Evolutionary conservation across 305 asterid genomes (phyloP).

Genomic region (Lippia alba): DNA sequence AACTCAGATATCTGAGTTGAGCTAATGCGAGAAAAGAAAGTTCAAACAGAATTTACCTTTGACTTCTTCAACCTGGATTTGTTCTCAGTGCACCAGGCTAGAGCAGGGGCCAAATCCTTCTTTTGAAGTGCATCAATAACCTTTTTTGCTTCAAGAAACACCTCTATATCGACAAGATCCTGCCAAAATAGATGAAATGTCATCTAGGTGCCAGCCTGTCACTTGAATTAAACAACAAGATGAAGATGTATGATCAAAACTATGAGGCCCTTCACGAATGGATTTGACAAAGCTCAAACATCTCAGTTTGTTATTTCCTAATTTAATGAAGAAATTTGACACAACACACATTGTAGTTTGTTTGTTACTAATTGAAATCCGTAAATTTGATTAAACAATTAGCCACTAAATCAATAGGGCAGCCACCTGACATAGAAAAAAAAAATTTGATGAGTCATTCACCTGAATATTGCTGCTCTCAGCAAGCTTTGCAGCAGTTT

Average conservation of each 20-base stretch:
- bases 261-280: slow-evolving; percentile 16
- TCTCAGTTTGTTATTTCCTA: slow-evolving; percentile 20
- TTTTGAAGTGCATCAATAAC: slow-evolving; percentile 90
- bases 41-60: slow-evolving; percentile 56
- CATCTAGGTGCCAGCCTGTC: slow-evolving; percentile 27
- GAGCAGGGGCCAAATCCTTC: slow-evolving; percentile 91
- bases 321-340: not conserved
- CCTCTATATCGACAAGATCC: slow-evolving; percentile 96
- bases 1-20: slow-evolving; percentile 5
- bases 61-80: slow-evolving; percentile 93
- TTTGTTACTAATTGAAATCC: not conserved
- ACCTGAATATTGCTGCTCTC: slow-evolving; percentile 89
- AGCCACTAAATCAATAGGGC: not conserved
- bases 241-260: slow-evolving; percentile 14
- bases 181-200: slow-evolving; percentile 41
- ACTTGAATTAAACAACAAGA: slow-evolving; percentile 20
- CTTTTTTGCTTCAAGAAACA: slow-evolving; percentile 89
- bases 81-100: slow-evolving; percentile 97
- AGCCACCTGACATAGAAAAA: not conserved
- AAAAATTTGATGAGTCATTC: not conserved
- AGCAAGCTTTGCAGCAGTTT: slow-evolving; percentile 85
- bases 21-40: slow-evolving; percentile 10
- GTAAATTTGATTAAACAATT: slow-evolving; percentile 6
- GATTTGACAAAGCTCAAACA: slow-evolving; percentile 15
- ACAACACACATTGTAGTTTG: not conserved